Evolutionary conservation across 202 grass and related monocot species (phyloP), one percentile per base, ranked within the genome.

Genomic region (Zoysia matrella): DNA sequence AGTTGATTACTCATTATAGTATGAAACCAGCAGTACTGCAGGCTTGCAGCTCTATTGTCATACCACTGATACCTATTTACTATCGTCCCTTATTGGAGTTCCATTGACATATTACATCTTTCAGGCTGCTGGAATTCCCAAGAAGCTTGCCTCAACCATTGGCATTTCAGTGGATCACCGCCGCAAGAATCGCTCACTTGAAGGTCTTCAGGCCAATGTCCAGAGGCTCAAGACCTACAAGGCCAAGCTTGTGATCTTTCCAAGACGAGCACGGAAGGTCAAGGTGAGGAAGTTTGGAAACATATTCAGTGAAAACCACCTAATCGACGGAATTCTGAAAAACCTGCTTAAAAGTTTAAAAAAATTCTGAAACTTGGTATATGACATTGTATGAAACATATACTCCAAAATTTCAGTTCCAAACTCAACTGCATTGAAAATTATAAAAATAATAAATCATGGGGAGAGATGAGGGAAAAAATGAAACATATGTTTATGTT

Each of bases 211-310:
- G 84, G 69, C 90, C 5, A 97, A 94, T 71, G 65, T 91, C 39
- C 90, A 92, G 75, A 84, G 92, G 84, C 81, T 97, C 11, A 95
- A 98, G 77, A 98, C 92, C 6, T 98, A 95, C 82, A 95, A 98
- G 74, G 95, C 95, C 18, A 98, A 93, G 74, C 84, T 95, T n/a
- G 95, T 98, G 9, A 93, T 98, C 88, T 98, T 95, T 88, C 95
- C 95, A 80, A 95, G 92, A 73, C 90, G 86, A 43, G 78, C 92
- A 8, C 82, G 86, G 64, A 94, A 95, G 74, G 88, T 91, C 73
- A 98, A 98, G 92, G 95, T 91, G 75, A 69, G 67, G 3, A 80
- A n/a, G 10, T 2, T 40, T 40, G 30, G 30, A 36, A 36, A 36
- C 30, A 36, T 36, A 36, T 36, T 36, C 30, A 36, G 30, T 36